Conservation (phyloP, 192 early-diverging fungal genomes). For the Coemansia interrupta region DNA sequence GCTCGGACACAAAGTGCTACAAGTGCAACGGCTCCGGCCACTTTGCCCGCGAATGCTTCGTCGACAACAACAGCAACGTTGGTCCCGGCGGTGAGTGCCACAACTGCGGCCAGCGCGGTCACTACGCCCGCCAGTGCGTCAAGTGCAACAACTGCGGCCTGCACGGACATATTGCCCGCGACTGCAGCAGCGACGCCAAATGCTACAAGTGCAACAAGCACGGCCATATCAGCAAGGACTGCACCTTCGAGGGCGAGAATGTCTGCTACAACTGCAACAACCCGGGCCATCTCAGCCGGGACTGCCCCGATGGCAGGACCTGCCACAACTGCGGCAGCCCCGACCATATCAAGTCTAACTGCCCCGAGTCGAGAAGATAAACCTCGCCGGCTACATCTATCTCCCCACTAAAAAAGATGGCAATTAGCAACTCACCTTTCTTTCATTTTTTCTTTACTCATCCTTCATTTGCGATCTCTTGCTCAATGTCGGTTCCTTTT, state of each 20-base stretch:
- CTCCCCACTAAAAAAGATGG: too few species aligned
- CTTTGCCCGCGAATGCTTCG: constrained; percentile 5
- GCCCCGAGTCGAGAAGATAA: constrained; percentile 19
- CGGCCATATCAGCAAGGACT: constrained; percentile 46
- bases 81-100: constrained; percentile 30
- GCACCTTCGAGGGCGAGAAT: constrained; percentile 21
- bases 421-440: too few species aligned
- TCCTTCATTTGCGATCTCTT: too few species aligned
- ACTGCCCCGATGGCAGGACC: constrained; percentile 45
- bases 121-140: constrained; percentile 42
- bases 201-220: constrained; percentile 53
- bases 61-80: not conserved
- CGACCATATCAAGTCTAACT: constrained; percentile 52
- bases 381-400: too few species aligned
- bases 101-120: constrained; percentile 56
- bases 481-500: too few species aligned
- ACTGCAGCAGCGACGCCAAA: constrained; percentile 24
- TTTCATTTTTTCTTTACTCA: too few species aligned
- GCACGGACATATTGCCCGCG: constrained; percentile 31
- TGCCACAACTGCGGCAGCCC: constrained; percentile 57
- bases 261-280: constrained; percentile 54
- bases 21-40: constrained; percentile 6
- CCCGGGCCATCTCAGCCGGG: constrained; percentile 43
- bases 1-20: constrained; percentile 1
- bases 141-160: constrained; percentile 48